Evolutionary conservation across 164 flowering plant species (phyloP).

Genomic region (Cinnamomum micranthum): DNA sequence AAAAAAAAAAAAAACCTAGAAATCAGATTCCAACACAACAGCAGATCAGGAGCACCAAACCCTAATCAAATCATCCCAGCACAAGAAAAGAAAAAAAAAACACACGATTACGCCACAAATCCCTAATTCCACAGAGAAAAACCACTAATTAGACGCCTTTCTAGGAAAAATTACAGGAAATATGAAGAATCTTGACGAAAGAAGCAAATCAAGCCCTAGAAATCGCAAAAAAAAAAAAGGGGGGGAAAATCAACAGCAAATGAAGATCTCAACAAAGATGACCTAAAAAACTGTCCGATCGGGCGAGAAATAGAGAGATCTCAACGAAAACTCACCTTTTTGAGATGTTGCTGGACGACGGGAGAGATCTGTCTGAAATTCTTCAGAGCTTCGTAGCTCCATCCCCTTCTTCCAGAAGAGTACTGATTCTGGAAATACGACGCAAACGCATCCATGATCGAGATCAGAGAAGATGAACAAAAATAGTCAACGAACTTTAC

Average conservation of each 20-base stretch:
- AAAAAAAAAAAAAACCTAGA: not conserved
- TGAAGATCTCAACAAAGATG: not conserved
- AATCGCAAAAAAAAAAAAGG: not conserved
- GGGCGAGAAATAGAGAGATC: not conserved
- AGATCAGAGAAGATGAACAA: not conserved
- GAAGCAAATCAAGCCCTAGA: not conserved
- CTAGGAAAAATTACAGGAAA: too few species aligned
- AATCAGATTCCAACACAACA: too few species aligned
- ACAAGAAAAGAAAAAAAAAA: too few species aligned
- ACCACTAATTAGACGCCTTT: too few species aligned
- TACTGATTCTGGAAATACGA: slow-evolving; percentile 16
- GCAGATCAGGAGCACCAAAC: too few species aligned
- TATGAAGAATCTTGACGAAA: not conserved
- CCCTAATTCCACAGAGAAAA: too few species aligned
- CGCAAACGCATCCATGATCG: slow-evolving; percentile 15
- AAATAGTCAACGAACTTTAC: not conserved
- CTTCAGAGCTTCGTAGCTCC: slow-evolving; percentile 22
- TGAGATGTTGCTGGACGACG: slow-evolving; percentile 22
- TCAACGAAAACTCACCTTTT: slow-evolving; percentile 8
- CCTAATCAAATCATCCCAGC: too few species aligned
- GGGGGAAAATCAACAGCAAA: not conserved
- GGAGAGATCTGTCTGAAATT: slow-evolving; percentile 26
- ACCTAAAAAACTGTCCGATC: not conserved
- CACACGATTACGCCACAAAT: too few species aligned
- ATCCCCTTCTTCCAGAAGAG: slow-evolving; percentile 5